Percentiles rank a stretch among this genome's conserved stretches.
These are phyloP conservation scores for Colletotrichum spinosum DNA, from an alignment of 2,329 filamentous ascomycete species.

Conservation along the genomic window DNA sequence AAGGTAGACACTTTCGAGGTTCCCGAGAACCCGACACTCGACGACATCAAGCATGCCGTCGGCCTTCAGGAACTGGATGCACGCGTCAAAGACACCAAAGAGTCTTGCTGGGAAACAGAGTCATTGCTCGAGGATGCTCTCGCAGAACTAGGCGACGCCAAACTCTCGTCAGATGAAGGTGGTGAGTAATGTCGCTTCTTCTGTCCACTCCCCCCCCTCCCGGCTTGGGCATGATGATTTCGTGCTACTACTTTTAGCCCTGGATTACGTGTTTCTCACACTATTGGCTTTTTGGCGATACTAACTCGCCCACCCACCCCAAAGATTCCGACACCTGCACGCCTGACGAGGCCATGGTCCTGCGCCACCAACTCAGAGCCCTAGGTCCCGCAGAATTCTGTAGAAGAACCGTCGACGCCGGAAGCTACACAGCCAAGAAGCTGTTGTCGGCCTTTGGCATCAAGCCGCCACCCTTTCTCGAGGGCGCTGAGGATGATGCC, in stretches of 20 bases:
- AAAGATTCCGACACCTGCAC: slow-evolving; percentile 67
- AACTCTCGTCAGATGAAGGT: slow-evolving; percentile 58
- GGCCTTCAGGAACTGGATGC: slow-evolving; percentile 59
- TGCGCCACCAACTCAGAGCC: slow-evolving; percentile 77
- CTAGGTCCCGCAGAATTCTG: slow-evolving; percentile 85
- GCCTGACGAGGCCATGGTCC: slow-evolving; percentile 74
- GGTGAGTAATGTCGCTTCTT: slow-evolving; percentile 37
- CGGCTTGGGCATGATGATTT: slow-evolving; percentile 28
- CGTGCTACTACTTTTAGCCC: slow-evolving; percentile 27
- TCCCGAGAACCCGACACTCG: slow-evolving; percentile 48
- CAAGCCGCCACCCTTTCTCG: slow-evolving; percentile 77
- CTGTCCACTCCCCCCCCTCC: slow-evolving; percentile 6
- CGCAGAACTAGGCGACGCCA: slow-evolving; percentile 65
- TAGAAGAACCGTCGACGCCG: slow-evolving; percentile 75
- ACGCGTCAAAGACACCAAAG: slow-evolving; percentile 62
- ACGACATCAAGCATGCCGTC: slow-evolving; percentile 50
- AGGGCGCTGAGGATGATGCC: slow-evolving; percentile 77
- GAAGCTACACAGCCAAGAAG: slow-evolving; percentile 81
- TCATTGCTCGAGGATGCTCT: slow-evolving; percentile 73
- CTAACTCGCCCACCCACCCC: slow-evolving; percentile 36
- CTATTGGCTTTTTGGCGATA: slow-evolving; percentile 15
- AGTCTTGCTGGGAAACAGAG: slow-evolving; percentile 70
- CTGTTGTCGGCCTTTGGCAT: slow-evolving; percentile 89
- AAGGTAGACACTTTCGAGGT: slow-evolving; percentile 51
- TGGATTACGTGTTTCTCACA: slow-evolving; percentile 31